These are phyloP conservation scores for Candida dubliniensis DNA, from an alignment of 1,139 yeast genomes.

Conservation along the genomic window DNA sequence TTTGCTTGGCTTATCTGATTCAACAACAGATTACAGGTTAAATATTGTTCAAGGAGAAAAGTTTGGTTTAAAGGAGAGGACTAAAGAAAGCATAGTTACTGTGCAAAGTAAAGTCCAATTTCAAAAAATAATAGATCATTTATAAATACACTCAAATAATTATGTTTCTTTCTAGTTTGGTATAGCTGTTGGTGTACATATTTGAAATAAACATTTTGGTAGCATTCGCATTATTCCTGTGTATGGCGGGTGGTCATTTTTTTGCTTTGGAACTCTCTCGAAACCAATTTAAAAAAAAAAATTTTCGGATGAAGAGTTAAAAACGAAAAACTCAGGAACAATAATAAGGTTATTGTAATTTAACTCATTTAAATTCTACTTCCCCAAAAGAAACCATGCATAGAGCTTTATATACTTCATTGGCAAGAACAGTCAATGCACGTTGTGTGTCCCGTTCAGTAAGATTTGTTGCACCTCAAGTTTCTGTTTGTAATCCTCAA, in stretches of 20 bases:
- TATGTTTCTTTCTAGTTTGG: no score
- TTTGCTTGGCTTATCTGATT: not conserved
- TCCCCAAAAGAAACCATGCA: slow-evolving; percentile 23
- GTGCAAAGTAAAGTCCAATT: slow-evolving; percentile 7
- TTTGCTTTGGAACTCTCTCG: no score
- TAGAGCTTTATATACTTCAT: slow-evolving; percentile 29
- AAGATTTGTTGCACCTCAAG: slow-evolving; percentile 20
- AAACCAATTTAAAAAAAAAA: no score
- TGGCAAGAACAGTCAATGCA: slow-evolving; percentile 25
- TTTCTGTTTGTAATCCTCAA: slow-evolving; percentile 13
- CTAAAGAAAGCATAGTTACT: not conserved
- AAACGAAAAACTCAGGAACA: no score
- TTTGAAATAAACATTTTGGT: no score
- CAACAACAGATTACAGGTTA: slow-evolving; percentile 1
- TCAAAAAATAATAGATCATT: not conserved
- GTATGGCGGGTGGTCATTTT: no score
- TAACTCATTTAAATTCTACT: no score
- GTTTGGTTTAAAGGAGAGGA: slow-evolving; percentile 1
- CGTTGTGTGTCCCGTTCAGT: slow-evolving; percentile 19
- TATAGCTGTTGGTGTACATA: no score
- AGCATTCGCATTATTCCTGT: no score
- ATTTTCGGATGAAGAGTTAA: no score
- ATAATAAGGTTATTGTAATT: no score
- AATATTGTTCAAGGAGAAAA: slow-evolving; percentile 7
- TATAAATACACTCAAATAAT: not conserved